Percentiles rank a stretch among this genome's conserved stretches.
phyloP scores from a whole-genome alignment of 2,329 filamentous ascomycete genomes.

The Calonectria crousiana region DNA sequence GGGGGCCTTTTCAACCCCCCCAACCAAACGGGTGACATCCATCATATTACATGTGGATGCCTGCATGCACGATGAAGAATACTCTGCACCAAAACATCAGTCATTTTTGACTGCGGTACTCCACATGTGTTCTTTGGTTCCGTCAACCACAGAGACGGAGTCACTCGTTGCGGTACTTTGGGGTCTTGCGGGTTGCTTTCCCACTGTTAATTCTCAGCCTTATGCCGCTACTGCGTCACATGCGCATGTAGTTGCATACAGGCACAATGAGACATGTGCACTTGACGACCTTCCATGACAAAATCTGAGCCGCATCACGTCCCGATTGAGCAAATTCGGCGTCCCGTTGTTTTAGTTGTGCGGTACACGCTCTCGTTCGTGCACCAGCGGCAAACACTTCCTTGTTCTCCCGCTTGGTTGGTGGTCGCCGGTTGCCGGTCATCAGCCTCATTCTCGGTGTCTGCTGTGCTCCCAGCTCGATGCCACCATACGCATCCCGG shows the following conservation, averaged over 20 bases:
- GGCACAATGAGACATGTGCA: neutral
- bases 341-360: neutral
- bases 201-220: neutral
- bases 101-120: no score
- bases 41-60: neutral
- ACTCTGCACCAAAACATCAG: neutral
- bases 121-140: no score
- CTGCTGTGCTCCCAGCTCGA: neutral
- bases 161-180: neutral
- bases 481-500: neutral
- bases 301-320: conserved; percentile 5
- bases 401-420: neutral
- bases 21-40: neutral
- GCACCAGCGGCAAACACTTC: neutral
- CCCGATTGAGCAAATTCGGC: conserved; percentile 9
- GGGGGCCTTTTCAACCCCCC: neutral
- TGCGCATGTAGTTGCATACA: neutral
- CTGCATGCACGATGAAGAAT: neutral
- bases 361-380: neutral
- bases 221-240: conserved; percentile 18
- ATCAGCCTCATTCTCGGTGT: conserved; percentile 1
- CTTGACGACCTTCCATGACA: neutral
- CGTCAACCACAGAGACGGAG: neutral
- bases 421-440: neutral
- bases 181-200: neutral